phyloP scores from a whole-genome alignment of 2,329 filamentous ascomycete species.

The Alternaria hordeiaustralica region DNA sequence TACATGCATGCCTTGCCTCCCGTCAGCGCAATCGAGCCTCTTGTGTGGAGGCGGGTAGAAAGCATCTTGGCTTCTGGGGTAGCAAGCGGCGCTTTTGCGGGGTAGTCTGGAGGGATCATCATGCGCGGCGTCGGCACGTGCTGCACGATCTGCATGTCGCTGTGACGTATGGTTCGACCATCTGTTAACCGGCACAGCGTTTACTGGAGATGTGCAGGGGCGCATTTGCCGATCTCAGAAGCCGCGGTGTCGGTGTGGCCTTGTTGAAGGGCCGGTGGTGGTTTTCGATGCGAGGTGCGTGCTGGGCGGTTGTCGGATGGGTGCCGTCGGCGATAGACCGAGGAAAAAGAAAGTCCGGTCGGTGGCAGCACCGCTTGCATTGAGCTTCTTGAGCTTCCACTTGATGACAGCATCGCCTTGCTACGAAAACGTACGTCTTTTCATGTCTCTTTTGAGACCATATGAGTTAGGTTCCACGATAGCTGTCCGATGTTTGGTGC shows the following conservation, averaged over 20 bases:
- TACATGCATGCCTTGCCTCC: not conserved
- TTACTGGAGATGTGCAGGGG: slow-evolving; percentile 1
- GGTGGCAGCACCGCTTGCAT: not conserved
- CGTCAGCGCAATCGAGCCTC: slow-evolving; percentile 5
- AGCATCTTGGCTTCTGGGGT: slow-evolving; percentile 20
- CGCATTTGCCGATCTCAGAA: slow-evolving; percentile 14
- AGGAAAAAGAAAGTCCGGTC: not conserved
- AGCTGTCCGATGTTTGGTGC: not conserved
- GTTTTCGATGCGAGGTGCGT: not conserved
- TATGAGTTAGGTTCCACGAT: not conserved
- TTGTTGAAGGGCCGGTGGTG: slow-evolving; percentile 3
- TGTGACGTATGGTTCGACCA: slow-evolving; percentile 16
- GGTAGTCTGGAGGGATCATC: slow-evolving; percentile 23
- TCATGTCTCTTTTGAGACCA: not conserved
- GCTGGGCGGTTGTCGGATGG: not conserved
- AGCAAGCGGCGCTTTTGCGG: slow-evolving; percentile 22
- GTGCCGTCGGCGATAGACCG: not conserved
- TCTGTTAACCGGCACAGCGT: not conserved
- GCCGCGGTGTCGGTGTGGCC: slow-evolving; percentile 4
- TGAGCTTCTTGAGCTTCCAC: not conserved
- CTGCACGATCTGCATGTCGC: slow-evolving; percentile 11
- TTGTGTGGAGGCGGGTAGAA: slow-evolving; percentile 10
- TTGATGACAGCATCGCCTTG: not conserved
- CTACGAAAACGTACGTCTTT: not conserved
- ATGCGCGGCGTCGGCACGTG: slow-evolving; percentile 3